Base-by-base conservation (phyloP, 345 rosid species). In the Murraya koenigii region DNA sequence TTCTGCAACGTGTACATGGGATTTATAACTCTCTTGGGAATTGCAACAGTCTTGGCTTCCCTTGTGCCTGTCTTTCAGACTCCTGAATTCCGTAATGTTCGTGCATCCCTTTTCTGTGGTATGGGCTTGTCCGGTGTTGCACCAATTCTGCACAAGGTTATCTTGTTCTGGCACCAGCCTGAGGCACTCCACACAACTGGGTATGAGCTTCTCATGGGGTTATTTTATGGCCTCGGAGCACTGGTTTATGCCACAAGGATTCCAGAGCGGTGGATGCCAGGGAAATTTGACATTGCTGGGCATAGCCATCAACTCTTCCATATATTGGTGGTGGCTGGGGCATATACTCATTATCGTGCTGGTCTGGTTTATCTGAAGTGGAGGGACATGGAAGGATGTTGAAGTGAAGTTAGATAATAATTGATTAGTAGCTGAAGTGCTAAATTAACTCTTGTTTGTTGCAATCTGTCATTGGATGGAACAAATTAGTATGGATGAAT, bases 301-400 rank as follows among this genome's bases (percentile, higher is more conserved):
- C 97, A 95, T 60, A 95, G 99, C 75, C 99, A 95, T 77, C 99
- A 95, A 63, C 89, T 93, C 66, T 95, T 95, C 81, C 98, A 93
- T 79, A 35, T 95, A 63, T 63, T 93, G 66, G 97, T 95, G 1
- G 90, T 93, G 61, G 97, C 99, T 15, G 97, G 97, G 62, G 99
- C 97, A 0, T 93, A 88, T 58, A 87, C 96, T 14, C 99, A 95
- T 44, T 95, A 93, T 72, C 91, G 80, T 28, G 97, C 99, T 5
- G 98, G 97, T 49, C 82, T 93, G 71, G 86, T 95, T 67, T 91
- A 95, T 85, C 92, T 93, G 17, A 91, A 82, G 41, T 93, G 99
- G 99, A 84, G 98, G 66, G 99, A 91, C 62, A 74, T 85, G 66
- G 80, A 89, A 76, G 99, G 98, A 77, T 95, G 97, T 65, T 88